These are phyloP conservation scores for Kodamaea laetipori DNA, from an alignment of 805 yeast species.

Conservation along the genomic window DNA sequence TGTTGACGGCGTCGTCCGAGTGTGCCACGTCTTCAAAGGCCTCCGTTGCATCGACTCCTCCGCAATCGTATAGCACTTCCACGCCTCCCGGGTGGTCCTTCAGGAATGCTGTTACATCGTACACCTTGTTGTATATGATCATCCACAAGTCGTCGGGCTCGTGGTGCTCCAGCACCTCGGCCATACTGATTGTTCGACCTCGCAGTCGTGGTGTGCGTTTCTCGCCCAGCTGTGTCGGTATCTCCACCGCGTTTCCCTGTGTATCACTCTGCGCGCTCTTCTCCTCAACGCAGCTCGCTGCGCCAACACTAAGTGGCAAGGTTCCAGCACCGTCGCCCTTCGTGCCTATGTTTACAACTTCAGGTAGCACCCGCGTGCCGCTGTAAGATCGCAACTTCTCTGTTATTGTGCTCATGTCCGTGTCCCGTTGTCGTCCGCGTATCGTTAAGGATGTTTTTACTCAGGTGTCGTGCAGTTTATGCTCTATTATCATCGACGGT, in stretches of 20 bases:
- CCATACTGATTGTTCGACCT: not conserved
- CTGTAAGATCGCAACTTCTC: constrained; percentile 8
- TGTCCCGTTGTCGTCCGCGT: no score
- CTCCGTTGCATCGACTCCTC: constrained; percentile 74
- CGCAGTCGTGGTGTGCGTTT: not conserved
- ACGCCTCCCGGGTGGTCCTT: constrained; percentile 79
- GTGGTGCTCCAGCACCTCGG: constrained; percentile 71
- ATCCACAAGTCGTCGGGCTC: constrained; percentile 83
- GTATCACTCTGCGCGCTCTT: no score
- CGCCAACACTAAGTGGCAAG: no score
- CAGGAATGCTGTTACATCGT: constrained; percentile 70
- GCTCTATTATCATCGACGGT: no score
- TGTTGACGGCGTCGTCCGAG: constrained; percentile 35
- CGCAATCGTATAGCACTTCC: constrained; percentile 75
- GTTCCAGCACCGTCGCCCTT: not conserved
- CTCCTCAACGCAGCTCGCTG: no score
- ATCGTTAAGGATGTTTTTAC: no score
- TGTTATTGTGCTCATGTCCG: constrained; percentile 3
- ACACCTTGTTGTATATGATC: constrained; percentile 77
- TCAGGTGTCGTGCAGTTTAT: no score
- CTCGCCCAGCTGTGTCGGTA: no score
- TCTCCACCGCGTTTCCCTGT: no score
- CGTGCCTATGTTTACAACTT: constrained; percentile 5
- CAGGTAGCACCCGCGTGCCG: not conserved
- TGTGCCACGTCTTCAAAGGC: constrained; percentile 55